Percentiles rank a stretch among this genome's conserved stretches.
These are phyloP conservation scores for Rhodotorula sp. DNA, from an alignment of 1,284 basidiomycete genomes.

Conservation along the genomic window DNA sequence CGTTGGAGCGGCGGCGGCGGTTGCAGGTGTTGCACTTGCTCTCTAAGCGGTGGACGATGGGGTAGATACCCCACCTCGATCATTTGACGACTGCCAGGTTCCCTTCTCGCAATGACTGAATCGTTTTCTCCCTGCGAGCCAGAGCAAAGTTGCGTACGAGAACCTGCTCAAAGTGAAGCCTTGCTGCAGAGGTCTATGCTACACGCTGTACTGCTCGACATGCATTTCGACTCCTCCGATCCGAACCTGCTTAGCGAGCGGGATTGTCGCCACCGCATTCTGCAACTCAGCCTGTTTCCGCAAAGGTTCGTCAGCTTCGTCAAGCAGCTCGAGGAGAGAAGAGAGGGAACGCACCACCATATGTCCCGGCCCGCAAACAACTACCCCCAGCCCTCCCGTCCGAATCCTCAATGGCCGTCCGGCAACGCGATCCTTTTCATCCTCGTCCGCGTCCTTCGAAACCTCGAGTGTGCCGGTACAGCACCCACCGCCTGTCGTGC, in stretches of 20 bases:
- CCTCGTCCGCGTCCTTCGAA: not conserved
- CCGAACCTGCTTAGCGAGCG: constrained; percentile 29
- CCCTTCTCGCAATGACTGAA: too few relatives aligned
- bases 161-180: not conserved
- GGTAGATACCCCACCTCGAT: too few relatives aligned
- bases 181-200: not conserved
- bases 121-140: too few relatives aligned
- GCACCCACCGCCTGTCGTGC: constrained; percentile 12
- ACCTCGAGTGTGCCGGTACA: constrained; percentile 4
- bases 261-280: constrained; percentile 23
- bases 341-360: constrained; percentile 25
- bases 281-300: constrained; percentile 21
- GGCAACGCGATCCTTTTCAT: constrained; percentile 1
- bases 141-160: too few relatives aligned
- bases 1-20: not conserved
- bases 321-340: not conserved
- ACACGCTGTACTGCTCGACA: constrained; percentile 21
- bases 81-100: too few relatives aligned
- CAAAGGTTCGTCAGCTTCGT: too few relatives aligned
- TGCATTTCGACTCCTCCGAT: constrained; percentile 22
- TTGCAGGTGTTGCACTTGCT: not conserved
- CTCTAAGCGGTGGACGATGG: too few relatives aligned
- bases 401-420: constrained; percentile 9
- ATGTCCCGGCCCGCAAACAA: constrained; percentile 24
- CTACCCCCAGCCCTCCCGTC: constrained; percentile 19